A percentile compares a stretch with the other conserved stretches of the same genome.
These are phyloP conservation scores for Rhododendron griersonianum DNA, from an alignment of 148 eudicot species.

Conservation along the genomic window DNA sequence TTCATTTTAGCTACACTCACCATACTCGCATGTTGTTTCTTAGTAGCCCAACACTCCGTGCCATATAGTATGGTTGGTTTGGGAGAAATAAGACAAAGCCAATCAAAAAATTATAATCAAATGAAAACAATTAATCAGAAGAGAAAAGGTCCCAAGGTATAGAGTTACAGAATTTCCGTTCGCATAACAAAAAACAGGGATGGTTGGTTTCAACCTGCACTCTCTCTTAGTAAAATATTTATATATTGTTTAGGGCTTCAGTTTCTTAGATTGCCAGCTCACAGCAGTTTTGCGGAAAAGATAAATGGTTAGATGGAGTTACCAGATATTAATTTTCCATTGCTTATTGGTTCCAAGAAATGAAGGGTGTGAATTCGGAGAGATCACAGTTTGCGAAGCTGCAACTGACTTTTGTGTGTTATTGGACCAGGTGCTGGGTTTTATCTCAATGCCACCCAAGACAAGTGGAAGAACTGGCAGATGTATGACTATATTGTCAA, in stretches of 20 bases:
- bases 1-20: too few species aligned
- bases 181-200: neutral
- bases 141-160: neutral
- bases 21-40: too few species aligned
- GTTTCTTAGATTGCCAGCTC: neutral
- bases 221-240: neutral
- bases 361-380: neutral
- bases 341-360: neutral
- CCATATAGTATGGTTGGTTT: neutral
- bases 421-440: slow-evolving; percentile 81
- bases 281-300: neutral
- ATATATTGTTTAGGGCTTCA: neutral
- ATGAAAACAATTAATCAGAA: neutral
- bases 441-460: slow-evolving; percentile 92
- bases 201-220: neutral
- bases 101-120: neutral
- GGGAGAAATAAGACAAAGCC: neutral
- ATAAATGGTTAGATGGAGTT: neutral
- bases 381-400: neutral
- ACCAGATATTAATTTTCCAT: neutral
- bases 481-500: slow-evolving; percentile 95
- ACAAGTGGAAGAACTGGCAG: slow-evolving; percentile 99
- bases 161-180: neutral
- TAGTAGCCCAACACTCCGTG: too few species aligned
- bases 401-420: neutral